Evolutionary conservation across 441 rosid genomes (phyloP), one percentile per base, ranked within the genome.

Genomic region (Oxalis stricta): DNA sequence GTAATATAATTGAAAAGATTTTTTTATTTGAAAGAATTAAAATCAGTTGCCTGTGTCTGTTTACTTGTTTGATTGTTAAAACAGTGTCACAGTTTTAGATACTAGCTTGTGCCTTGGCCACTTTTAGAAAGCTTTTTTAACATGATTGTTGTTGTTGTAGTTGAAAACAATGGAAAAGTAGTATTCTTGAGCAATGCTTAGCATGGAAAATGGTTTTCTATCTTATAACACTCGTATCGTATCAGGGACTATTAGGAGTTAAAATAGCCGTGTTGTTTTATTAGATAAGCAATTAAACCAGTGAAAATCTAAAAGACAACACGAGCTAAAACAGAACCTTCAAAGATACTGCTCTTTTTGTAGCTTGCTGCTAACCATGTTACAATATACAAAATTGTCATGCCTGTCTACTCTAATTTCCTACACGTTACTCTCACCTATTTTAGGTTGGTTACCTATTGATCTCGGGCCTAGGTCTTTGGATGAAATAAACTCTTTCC

Each of bases 391-490:
- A n/a, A n/a, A n/a, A n/a, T n/a, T n/a, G n/a, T n/a, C n/a, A n/a
- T n/a, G n/a, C n/a, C n/a, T n/a, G n/a, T n/a, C n/a, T n/a, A n/a
- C n/a, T n/a, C n/a, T n/a, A n/a, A n/a, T n/a, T n/a, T n/a, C n/a
- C n/a, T n/a, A n/a, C n/a, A n/a, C n/a, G n/a, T n/a, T n/a, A n/a
- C n/a, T n/a, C n/a, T n/a, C n/a, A n/a, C 56, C 29, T 42, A 23
- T 54, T 55, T 43, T 68, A 82, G 86, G 84, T 62, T 75, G 77
- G 79, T 56, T 48, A 33, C 86, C 82, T 21, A 66, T 75, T 52
- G 92, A 78, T 69, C 57, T 77, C 46, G 92, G 86, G 44, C 86
- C 84, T 33, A 51, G 48, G 24, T 65, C 86, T 38, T 41, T 73
- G 60, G 61, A 77, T 21, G 79, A 73, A 62, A 65, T 82, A 44